phyloP scores from a whole-genome alignment of 1,284 basidiomycete species.

The Wallemia hederae region DNA sequence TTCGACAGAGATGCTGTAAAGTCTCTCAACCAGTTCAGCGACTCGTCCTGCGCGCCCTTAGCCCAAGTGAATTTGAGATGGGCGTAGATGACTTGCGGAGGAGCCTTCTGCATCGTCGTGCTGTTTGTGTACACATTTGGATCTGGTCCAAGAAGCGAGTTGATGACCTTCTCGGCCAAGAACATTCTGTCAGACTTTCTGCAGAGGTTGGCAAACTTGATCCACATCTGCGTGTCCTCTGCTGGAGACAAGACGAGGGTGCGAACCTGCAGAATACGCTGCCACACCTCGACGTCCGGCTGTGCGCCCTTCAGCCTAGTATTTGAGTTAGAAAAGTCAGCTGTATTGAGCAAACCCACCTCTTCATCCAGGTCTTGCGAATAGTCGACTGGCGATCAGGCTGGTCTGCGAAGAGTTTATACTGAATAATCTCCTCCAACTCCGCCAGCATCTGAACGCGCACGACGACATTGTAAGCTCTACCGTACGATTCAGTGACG shows the following conservation, averaged over 20 bases:
- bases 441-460: slow-evolving; percentile 97
- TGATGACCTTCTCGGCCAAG: slow-evolving; percentile 88
- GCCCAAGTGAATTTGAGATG: slow-evolving; percentile 96
- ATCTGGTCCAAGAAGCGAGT: slow-evolving; percentile 45
- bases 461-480: slow-evolving; percentile 87
- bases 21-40: slow-evolving; percentile 52
- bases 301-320: slow-evolving; percentile 66
- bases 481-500: slow-evolving; percentile 80
- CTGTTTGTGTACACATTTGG: slow-evolving; percentile 5
- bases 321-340: slow-evolving; percentile 4
- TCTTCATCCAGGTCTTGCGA: slow-evolving; percentile 79
- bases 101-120: slow-evolving; percentile 32
- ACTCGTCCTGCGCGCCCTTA: slow-evolving; percentile 43
- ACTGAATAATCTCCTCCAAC: slow-evolving; percentile 86
- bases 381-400: slow-evolving; percentile 63
- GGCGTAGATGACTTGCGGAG: slow-evolving; percentile 88
- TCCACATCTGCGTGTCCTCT: slow-evolving; percentile 94
- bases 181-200: slow-evolving; percentile 59
- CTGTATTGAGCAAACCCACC: slow-evolving; percentile 21
- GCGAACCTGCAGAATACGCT: slow-evolving; percentile 82
- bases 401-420: slow-evolving; percentile 82
- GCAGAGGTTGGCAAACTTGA: slow-evolving; percentile 66
- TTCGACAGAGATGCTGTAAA: slow-evolving; percentile 47
- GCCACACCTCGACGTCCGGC: slow-evolving; percentile 97
- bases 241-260: slow-evolving; percentile 77